Evolutionary conservation across 2,329 filamentous ascomycete species (phyloP).

Genomic region (Volutella citrinella): DNA sequence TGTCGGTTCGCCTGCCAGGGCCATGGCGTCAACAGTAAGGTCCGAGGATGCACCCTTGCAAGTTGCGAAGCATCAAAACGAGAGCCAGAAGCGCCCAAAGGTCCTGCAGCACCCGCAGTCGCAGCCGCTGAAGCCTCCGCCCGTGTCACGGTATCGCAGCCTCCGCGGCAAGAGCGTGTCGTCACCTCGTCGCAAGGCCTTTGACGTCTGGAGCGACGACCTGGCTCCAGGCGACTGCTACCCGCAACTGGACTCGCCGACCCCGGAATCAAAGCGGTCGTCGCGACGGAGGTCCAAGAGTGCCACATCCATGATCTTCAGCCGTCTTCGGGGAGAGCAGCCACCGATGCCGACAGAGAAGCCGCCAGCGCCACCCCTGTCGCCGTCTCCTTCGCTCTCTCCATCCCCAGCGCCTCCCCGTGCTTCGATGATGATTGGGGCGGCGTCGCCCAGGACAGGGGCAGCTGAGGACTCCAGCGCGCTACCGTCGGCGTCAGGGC

Average conservation of each 20-base stretch:
- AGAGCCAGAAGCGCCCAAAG: too few species aligned
- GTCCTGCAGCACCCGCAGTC: slow-evolving; percentile 10
- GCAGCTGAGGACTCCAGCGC: too few species aligned
- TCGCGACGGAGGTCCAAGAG: slow-evolving; percentile 26
- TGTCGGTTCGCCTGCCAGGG: too few species aligned
- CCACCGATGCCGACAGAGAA: too few species aligned
- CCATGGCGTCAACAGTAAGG: too few species aligned
- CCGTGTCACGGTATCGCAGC: slow-evolving; percentile 29
- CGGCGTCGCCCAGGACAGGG: too few species aligned
- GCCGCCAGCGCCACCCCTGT: background rate
- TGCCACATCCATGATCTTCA: slow-evolving; percentile 13
- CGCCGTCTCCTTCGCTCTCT: too few species aligned
- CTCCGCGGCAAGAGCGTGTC: slow-evolving; percentile 35
- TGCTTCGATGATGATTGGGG: too few species aligned
- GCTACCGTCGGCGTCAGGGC: too few species aligned
- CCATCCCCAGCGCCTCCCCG: too few species aligned
- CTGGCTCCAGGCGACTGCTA: slow-evolving; percentile 19
- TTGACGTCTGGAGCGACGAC: slow-evolving; percentile 26
- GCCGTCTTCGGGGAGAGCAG: background rate
- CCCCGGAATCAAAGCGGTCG: slow-evolving; percentile 7
- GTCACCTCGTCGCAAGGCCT: slow-evolving; percentile 20
- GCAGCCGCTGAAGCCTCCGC: slow-evolving; percentile 17
- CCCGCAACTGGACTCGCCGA: slow-evolving; percentile 21
- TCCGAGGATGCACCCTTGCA: too few species aligned
- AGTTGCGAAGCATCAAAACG: slow-evolving; percentile 6